Evolutionary conservation across 2,329 filamentous ascomycete species (phyloP), one percentile per base, ranked within the genome.

Genomic region (Penicillium sp.): DNA sequence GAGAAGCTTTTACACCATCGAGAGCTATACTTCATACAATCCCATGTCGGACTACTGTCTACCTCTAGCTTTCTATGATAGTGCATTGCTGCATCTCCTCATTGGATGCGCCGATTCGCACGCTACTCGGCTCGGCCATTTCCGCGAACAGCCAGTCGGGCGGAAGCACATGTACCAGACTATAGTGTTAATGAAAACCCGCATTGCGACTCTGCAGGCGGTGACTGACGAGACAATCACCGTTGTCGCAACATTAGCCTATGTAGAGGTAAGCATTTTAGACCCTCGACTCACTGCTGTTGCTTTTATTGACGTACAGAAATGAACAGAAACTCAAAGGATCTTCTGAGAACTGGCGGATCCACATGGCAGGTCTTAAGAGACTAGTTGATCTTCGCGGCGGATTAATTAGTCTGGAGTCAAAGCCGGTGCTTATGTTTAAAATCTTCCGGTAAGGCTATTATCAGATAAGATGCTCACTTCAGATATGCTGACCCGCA

Each of bases 11-110:
- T 57, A 57, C n/a, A 47, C 49, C 3, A 52, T 57, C 20, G 55
- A 57, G 26, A 52, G 45, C 6, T 21, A 52, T 4, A 47, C 55
- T 14, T 51, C 43, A 4, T 42, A 52, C 23, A 57, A 57, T 20
- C 55, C 30, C 24, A 47, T 52, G 33, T 43, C 43, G 14, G 55
- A 57, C 7, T 57, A 52, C 49, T 57, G 55, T 49, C 43, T 57
- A 1, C 30, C 55, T 16, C 14, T 57, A 6, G 55, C 55, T 8
- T 57, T 57, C 18, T 28, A 23, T 12, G 55, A 57, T 18, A 45
- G 38, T 23, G 55, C 55, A 7, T 52, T 57, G n/a, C 28, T 57
- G 12, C 55, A 57, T 14, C 24, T 51, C 3, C 43, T 57, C 26
- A 43, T 57, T 14, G 55, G 55, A 20, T 57, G 55, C 12, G 55